These are phyloP conservation scores for Cryptococcus wingfieldii DNA, from an alignment of 1,284 basidiomycete genomes.

Conservation along the genomic window DNA sequence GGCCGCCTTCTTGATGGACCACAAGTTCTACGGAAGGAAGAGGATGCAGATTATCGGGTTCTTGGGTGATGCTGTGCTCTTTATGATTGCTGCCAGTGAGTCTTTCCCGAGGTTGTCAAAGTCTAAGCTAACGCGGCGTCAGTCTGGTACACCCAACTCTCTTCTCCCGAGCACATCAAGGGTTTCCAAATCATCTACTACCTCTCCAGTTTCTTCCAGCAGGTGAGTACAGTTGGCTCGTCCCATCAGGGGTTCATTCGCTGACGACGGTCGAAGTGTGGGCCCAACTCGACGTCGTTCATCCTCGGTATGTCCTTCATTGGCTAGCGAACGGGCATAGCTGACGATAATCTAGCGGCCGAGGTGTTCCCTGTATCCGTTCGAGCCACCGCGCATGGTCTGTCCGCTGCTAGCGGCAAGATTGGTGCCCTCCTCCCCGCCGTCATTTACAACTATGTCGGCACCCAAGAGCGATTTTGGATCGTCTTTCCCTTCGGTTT, in stretches of 20 bases:
- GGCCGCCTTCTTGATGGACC: slow-evolving; percentile 55
- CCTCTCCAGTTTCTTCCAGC: slow-evolving; percentile 54
- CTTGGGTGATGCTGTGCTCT: slow-evolving; percentile 51
- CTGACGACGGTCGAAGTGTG: neutral
- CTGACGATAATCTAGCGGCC: slow-evolving; percentile 30
- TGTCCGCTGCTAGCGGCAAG: slow-evolving; percentile 53
- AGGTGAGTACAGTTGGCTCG: slow-evolving; percentile 45
- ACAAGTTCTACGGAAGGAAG: slow-evolving; percentile 52
- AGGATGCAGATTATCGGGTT: slow-evolving; percentile 55
- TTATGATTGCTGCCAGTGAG: slow-evolving; percentile 43
- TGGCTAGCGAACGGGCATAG: too few relatives aligned
- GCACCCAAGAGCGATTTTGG: slow-evolving; percentile 52
- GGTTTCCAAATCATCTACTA: slow-evolving; percentile 55
- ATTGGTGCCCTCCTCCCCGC: slow-evolving; percentile 52
- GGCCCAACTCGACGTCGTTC: slow-evolving; percentile 44
- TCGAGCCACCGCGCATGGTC: slow-evolving; percentile 52
- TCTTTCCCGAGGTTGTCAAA: neutral
- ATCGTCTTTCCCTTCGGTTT: slow-evolving; percentile 56
- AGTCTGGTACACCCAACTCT: slow-evolving; percentile 23
- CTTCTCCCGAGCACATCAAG: slow-evolving; percentile 39
- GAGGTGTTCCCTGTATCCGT: slow-evolving; percentile 55
- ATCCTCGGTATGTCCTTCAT: slow-evolving; percentile 25
- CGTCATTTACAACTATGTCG: slow-evolving; percentile 48
- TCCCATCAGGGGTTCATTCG: slow-evolving; percentile 46
- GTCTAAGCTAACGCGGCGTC: neutral